A percentile compares a stretch with the other conserved stretches of the same genome.
Conservation (phyloP, 768 basidiomycete genomes). For the Crassisporium funariophilum region DNA sequence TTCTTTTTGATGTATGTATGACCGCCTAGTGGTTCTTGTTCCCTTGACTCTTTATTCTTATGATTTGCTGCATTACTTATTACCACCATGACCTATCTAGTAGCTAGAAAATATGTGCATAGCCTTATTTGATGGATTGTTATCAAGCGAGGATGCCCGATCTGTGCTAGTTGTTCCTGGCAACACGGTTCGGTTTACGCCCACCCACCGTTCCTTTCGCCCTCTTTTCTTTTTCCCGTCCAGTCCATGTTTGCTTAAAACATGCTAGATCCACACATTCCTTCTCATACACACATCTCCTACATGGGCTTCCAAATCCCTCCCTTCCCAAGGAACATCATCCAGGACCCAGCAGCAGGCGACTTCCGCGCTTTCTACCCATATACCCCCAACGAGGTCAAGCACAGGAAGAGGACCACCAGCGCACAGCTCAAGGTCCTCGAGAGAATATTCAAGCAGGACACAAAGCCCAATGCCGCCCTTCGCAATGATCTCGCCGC, state of each 20-base stretch:
- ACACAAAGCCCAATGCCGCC: constrained; percentile 88
- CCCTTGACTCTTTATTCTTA: too few species aligned
- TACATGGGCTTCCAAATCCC: constrained; percentile 40
- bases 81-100: too few species aligned
- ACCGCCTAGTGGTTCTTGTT: too few species aligned
- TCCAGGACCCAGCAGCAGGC: constrained; percentile 65
- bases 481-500: constrained; percentile 78
- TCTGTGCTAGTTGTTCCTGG: too few species aligned
- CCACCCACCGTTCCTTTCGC: too few species aligned
- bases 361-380: constrained; percentile 86
- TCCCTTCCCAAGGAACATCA: constrained; percentile 45
- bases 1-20: too few species aligned
- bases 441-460: constrained; percentile 82
- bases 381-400: constrained; percentile 92
- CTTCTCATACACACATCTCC: constrained; percentile 30
- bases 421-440: constrained; percentile 86
- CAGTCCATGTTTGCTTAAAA: constrained; percentile 14
- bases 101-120: constrained; percentile 14
- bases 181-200: too few species aligned
- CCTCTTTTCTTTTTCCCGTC: constrained; percentile 25
- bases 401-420: constrained; percentile 90
- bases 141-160: too few species aligned
- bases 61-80: too few species aligned
- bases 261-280: constrained; percentile 36
- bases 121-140: too few species aligned